Base-by-base conservation (phyloP, 805 yeast species). In the Candida coquimbonensis region DNA sequence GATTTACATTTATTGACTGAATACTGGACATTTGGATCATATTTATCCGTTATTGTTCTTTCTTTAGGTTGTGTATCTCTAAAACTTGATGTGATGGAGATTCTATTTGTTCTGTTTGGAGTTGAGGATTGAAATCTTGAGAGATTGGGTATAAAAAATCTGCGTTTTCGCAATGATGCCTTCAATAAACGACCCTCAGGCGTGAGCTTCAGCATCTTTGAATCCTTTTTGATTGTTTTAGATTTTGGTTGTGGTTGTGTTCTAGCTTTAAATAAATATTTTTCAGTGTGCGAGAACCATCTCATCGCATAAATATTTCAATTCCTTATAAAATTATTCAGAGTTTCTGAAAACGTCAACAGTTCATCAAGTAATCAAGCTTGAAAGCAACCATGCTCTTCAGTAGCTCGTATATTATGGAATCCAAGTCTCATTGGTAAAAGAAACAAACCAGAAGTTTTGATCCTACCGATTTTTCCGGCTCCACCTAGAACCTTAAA, bases 1-100 rank as follows among this genome's bases (percentile, higher is more conserved):
- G 84, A 73, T 6, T 65, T 56, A 57, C 88, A 81, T 11, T 49
- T 44, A 14, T 44, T 33, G 5, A 35, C 26, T 25, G 48, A 44
- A 16, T 49, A 47, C 31, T 47, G 40, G 24, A 40, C 39, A 9
- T 21, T 38, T 17, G 50, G 47, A 33, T 47, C 50, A 33, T 38
- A 47, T 26, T n/a, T 43, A 36, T 37, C 44, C 4, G 13, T 12
- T 11, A 25, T 9, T 37, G 26, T 27, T 19, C 21, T 35, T n/a
- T 38, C 26, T 29, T 29, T 29, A 11, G 31, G 13, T 19, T 32
- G 29, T 6, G 34, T 36, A 33, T 45, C 48, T 26, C 11, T 37
- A 21, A 45, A 40, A 31, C 48, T 45, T 2, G 48, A 32, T 7
- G 41, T 33, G 25, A 34, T 32, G 29, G 32, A 21, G n/a, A 19